Conservation (phyloP, 768 basidiomycete species). For the Mycena filopes region DNA sequence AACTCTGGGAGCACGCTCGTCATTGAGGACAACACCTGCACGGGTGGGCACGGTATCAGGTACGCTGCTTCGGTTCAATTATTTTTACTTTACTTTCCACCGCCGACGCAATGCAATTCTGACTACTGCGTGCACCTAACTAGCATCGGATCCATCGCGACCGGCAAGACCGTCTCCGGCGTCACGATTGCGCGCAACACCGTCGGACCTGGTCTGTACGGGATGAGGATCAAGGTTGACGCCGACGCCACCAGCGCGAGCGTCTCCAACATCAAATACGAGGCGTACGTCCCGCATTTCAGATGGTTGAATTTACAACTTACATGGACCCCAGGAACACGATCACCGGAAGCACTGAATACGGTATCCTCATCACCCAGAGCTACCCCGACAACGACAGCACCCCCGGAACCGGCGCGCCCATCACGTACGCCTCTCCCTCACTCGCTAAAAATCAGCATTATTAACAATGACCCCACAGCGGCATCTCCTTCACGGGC, state of each 20-base stretch:
- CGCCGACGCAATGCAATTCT: too few species aligned
- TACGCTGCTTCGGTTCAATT: too few species aligned
- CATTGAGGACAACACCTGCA: constrained; percentile 52
- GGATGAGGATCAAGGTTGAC: constrained; percentile 36
- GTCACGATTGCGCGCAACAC: constrained; percentile 52
- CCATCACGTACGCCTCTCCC: constrained; percentile 45
- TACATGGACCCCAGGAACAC: constrained; percentile 25
- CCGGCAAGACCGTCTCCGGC: constrained; percentile 45
- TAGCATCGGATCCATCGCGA: constrained; percentile 54
- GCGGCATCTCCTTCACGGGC: constrained; percentile 48
- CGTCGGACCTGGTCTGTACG: constrained; percentile 41
- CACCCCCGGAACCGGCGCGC: constrained; percentile 56
- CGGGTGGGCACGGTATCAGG: constrained; percentile 60
- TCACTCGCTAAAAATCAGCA: neutral
- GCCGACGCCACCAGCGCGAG: constrained; percentile 28
- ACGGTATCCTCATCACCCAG: constrained; percentile 56
- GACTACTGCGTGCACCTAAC: too few species aligned
- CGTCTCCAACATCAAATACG: constrained; percentile 21
- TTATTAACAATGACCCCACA: neutral
- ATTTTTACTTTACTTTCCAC: too few species aligned
- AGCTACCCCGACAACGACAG: constrained; percentile 57
- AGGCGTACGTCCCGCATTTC: constrained; percentile 1
- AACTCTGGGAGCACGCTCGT: constrained; percentile 34
- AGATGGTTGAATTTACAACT: neutral
- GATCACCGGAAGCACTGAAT: constrained; percentile 27